phyloP scores from a whole-genome alignment of 352 stramenopile species.

The Phytophthora capsici region DNA sequence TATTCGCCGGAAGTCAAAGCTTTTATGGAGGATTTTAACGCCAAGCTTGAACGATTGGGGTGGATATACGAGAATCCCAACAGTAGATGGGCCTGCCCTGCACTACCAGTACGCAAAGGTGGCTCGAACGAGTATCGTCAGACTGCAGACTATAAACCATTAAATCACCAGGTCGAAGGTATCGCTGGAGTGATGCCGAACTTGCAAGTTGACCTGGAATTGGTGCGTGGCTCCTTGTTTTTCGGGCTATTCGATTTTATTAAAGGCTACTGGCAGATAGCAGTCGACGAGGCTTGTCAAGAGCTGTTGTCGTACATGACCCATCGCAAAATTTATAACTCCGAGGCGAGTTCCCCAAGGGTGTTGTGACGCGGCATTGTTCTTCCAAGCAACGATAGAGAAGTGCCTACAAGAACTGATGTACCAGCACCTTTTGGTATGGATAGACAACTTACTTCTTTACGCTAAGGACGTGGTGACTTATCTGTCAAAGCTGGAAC shows the following conservation, averaged over 20 bases:
- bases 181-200: constrained; percentile 24
- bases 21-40: constrained; percentile 19
- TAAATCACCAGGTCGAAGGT: constrained; percentile 10
- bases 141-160: constrained; percentile 14
- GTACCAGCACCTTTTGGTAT: constrained; percentile 32
- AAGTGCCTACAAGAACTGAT: constrained; percentile 15
- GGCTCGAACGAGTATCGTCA: background rate
- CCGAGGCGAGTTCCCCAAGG: constrained; percentile 33
- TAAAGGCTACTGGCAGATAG: constrained; percentile 31
- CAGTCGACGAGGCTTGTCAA: constrained; percentile 11
- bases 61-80: constrained; percentile 19
- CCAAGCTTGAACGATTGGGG: background rate
- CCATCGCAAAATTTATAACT: constrained; percentile 29
- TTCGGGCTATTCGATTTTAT: constrained; percentile 21
- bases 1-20: constrained; percentile 3
- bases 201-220: constrained; percentile 9
- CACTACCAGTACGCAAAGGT: background rate
- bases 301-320: constrained; percentile 28
- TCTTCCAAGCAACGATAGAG: constrained; percentile 33
- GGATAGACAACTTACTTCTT: constrained; percentile 29
- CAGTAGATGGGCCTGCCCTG: constrained; percentile 15
- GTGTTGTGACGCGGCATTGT: constrained; percentile 17
- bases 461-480: background rate
- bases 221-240: constrained; percentile 7
- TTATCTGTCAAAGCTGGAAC: constrained; percentile 26